phyloP scores from a whole-genome alignment of 2,329 filamentous ascomycete genomes.

The Pseudogymnoascus sp. region DNA sequence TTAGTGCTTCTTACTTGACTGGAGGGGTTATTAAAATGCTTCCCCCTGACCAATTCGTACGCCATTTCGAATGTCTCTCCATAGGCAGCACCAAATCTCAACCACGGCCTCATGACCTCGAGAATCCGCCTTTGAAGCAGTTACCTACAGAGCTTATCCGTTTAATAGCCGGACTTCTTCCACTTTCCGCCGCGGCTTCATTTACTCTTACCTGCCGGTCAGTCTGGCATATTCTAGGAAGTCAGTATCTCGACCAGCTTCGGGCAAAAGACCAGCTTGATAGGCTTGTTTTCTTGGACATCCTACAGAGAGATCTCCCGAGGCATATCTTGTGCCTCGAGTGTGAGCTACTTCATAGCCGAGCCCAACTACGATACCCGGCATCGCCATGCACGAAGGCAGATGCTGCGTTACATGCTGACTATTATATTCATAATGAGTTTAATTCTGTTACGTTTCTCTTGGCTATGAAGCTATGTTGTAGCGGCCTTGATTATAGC shows the following conservation, averaged over 20 bases:
- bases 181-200: not conserved
- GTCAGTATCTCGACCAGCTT: not conserved
- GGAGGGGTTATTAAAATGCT: not conserved
- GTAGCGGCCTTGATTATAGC: not conserved
- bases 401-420: not conserved
- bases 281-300: not conserved
- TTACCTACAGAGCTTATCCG: not conserved
- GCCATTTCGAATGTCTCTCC: not conserved
- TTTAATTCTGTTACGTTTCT: not conserved
- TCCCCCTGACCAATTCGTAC: not conserved
- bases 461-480: not conserved
- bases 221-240: not conserved
- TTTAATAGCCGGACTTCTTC: not conserved
- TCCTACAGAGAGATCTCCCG: not conserved
- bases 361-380: not conserved
- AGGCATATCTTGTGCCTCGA: not conserved
- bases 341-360: not conserved
- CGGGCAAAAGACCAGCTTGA: too few species aligned
- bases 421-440: not conserved
- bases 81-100: not conserved
- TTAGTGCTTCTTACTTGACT: not conserved
- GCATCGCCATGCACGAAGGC: not conserved
- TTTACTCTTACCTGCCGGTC: not conserved
- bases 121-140: not conserved
- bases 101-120: not conserved